Evolutionary conservation across 1,284 basidiomycete species (phyloP).

Genomic region (Ceratobasidium sp.): DNA sequence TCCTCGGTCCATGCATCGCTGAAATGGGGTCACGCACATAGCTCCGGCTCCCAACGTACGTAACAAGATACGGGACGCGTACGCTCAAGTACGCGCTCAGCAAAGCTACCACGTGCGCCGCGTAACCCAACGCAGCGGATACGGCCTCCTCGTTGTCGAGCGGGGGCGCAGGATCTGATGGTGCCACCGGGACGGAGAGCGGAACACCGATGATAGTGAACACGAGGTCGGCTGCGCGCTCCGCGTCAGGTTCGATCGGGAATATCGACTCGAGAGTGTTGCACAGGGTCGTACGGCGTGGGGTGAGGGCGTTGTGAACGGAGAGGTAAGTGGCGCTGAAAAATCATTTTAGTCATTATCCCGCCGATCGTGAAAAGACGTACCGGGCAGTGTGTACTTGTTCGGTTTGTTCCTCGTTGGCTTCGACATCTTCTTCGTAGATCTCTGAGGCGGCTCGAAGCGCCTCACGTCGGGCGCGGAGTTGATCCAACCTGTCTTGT

Average conservation of each 20-base stretch:
- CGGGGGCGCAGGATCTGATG: conserved; percentile 88
- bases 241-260: conserved; percentile 85
- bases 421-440: conserved; percentile 51
- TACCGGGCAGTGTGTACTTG: conserved; percentile 42
- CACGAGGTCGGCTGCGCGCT: conserved; percentile 75
- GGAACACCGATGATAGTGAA: conserved; percentile 87
- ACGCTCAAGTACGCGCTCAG: conserved; percentile 83
- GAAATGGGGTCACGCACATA: conserved; percentile 91
- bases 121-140: conserved; percentile 88
- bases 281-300: conserved; percentile 75
- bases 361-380: conserved; percentile 15
- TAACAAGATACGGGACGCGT: conserved; percentile 88
- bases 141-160: conserved; percentile 86
- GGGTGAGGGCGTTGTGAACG: conserved; percentile 65
- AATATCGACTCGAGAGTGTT: conserved; percentile 84
- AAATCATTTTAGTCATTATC: conserved; percentile 4
- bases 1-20: conserved; percentile 91
- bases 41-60: conserved; percentile 87
- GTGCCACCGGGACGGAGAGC: conserved; percentile 81
- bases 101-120: conserved; percentile 84
- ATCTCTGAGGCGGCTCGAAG: conserved; percentile 51
- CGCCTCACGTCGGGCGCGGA: conserved; percentile 51
- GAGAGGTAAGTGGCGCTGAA: conserved; percentile 59
- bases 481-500: conserved; percentile 51
- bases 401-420: conserved; percentile 50